A percentile compares a stretch with the other conserved stretches of the same genome.
phyloP scores from a whole-genome alignment of 805 yeast genomes.

The Yarrowia sp. region DNA sequence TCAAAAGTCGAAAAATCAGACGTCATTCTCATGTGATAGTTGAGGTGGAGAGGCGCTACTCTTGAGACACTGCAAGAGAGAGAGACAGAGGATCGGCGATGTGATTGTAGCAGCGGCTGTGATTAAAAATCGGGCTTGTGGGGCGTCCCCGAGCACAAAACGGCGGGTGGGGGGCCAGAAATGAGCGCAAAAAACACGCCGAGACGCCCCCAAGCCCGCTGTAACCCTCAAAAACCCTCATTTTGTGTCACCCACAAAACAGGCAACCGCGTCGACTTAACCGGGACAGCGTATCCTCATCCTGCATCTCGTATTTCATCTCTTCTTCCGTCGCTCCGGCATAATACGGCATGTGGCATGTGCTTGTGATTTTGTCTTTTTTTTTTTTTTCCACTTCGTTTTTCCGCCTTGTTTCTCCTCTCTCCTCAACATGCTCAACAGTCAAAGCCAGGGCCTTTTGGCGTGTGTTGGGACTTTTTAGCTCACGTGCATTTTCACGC shows the following conservation, averaged over 20 bases:
- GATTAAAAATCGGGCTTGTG: neutral
- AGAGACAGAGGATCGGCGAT: conserved; percentile 2
- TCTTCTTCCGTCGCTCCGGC: neutral
- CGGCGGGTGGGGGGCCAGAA: too few relatives aligned
- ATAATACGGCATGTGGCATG: neutral
- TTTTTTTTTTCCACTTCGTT: neutral
- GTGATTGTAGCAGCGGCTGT: neutral
- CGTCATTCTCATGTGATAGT: conserved; percentile 23
- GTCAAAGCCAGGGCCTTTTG: neutral
- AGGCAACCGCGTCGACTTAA: neutral
- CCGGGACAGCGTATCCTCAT: neutral
- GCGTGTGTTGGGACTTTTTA: conserved; percentile 8
- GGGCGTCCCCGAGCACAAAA: too few relatives aligned
- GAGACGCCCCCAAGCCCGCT: neutral
- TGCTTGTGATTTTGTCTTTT: neutral
- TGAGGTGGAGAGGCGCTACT: conserved; percentile 20
- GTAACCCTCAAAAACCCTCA: neutral
- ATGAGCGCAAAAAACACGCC: neutral
- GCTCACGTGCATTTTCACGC: conserved; percentile 22
- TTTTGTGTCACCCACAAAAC: neutral
- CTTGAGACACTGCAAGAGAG: neutral
- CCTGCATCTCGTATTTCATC: conserved; percentile 13
- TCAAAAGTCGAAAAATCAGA: conserved; percentile 17
- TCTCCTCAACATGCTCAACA: conserved; percentile 5
- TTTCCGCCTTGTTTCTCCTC: neutral